These are phyloP conservation scores for Globisporangium okanoganense DNA, from an alignment of 352 stramenopile species.

Conservation along the genomic window DNA sequence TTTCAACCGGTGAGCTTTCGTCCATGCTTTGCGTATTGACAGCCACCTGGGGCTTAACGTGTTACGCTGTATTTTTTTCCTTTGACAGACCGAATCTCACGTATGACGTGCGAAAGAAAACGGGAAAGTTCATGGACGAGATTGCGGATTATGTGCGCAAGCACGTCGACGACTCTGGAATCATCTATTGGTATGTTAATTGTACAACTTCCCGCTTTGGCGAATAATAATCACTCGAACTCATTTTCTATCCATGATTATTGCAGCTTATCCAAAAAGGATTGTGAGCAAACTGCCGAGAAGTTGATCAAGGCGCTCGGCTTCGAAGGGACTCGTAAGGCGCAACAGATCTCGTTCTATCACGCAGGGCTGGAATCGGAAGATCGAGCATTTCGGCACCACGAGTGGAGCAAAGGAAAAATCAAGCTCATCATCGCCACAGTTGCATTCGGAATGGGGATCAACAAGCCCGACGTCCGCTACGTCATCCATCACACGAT, in stretches of 20 bases:
- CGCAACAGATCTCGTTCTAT: conserved; percentile 79
- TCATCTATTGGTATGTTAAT: conserved; percentile 78
- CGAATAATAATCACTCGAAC: not conserved
- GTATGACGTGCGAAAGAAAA: conserved; percentile 82
- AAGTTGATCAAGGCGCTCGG: conserved; percentile 79
- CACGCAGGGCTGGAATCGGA: conserved; percentile 73
- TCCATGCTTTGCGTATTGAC: not conserved
- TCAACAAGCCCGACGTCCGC: conserved; percentile 87
- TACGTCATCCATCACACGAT: conserved; percentile 90
- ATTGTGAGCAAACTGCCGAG: conserved; percentile 79
- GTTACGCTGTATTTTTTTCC: not conserved
- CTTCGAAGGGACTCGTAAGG: conserved; percentile 64
- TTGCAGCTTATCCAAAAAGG: conserved; percentile 80
- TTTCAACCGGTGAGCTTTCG: conserved; percentile 67
- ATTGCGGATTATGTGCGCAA: conserved; percentile 73
- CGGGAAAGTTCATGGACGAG: conserved; percentile 75
- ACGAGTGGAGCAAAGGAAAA: conserved; percentile 88
- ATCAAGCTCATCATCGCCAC: conserved; percentile 89
- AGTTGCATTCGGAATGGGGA: conserved; percentile 87
- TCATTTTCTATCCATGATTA: not conserved
- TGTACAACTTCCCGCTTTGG: not conserved
- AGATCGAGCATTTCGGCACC: conserved; percentile 72
- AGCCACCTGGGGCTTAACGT: not conserved
- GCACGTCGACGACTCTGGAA: conserved; percentile 84
- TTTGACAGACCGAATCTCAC: conserved; percentile 67